phyloP scores from a whole-genome alignment of 2,329 filamentous ascomycete species.

The Colletotrichum musicola region DNA sequence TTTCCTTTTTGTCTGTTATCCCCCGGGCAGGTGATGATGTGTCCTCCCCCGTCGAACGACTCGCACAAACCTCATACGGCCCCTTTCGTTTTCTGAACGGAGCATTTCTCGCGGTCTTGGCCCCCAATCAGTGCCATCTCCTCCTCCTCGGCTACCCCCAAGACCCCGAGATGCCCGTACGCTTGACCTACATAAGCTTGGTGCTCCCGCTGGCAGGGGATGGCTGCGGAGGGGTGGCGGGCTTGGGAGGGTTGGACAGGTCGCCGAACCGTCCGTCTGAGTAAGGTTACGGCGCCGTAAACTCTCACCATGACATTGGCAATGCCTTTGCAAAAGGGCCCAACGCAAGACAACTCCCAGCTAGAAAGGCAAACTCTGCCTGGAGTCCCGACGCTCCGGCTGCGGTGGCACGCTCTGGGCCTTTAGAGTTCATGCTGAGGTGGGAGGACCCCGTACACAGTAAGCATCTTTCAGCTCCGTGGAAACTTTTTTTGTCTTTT shows the following conservation, averaged over 20 bases:
- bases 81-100: not conserved
- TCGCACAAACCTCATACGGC: not conserved
- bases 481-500: too few relatives aligned
- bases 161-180: constrained; percentile 3
- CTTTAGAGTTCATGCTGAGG: too few relatives aligned
- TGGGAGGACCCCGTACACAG: too few relatives aligned
- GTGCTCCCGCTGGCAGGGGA: not conserved
- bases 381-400: not conserved
- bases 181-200: constrained; percentile 1
- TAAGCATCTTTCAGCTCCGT: too few relatives aligned
- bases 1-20: not conserved
- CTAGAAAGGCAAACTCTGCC: not conserved
- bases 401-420: not conserved
- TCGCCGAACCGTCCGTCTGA: not conserved
- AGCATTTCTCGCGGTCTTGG: not conserved
- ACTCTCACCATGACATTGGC: not conserved
- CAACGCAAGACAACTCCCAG: not conserved
- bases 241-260: not conserved
- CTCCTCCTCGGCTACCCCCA: not conserved
- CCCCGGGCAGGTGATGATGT: not conserved
- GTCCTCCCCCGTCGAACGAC: not conserved
- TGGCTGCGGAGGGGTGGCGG: too few relatives aligned
- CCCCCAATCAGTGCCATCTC: not conserved
- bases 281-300: constrained; percentile 9
- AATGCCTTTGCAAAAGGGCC: not conserved